Conservation (phyloP, 2,329 filamentous ascomycete genomes). For the Colletotrichum orchidophilum region DNA sequence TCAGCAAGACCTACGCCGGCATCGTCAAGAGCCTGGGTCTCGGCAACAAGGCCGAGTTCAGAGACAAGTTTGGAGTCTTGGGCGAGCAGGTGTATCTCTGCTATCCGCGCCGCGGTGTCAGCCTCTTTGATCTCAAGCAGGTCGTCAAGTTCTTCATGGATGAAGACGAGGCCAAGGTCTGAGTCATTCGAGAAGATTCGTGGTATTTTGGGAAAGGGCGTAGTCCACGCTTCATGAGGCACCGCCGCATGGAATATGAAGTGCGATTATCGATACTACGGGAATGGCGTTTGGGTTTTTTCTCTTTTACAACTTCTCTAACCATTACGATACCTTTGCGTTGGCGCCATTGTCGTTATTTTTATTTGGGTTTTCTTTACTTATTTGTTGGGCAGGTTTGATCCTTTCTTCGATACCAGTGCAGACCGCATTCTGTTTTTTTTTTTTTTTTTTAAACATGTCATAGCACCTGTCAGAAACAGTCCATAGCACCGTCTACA, state of each 20-base stretch:
- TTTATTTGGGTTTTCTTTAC: neutral
- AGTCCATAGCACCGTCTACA: neutral
- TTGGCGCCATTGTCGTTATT: neutral
- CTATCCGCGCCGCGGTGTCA: slow-evolving; percentile 87
- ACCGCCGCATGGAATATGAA: too few species aligned
- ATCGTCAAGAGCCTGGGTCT: slow-evolving; percentile 84
- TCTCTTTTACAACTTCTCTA: neutral
- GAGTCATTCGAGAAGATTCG: neutral
- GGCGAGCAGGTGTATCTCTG: slow-evolving; percentile 90
- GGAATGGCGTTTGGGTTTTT: neutral
- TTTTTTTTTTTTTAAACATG: neutral
- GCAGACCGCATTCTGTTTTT: slow-evolving; percentile 4
- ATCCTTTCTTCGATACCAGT: slow-evolving; percentile 19
- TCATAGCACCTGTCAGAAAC: neutral
- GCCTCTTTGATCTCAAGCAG: slow-evolving; percentile 83
- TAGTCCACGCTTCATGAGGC: too few species aligned
- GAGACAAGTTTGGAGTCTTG: slow-evolving; percentile 86
- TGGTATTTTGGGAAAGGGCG: neutral
- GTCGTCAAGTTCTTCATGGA: slow-evolving; percentile 92
- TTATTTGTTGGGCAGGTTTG: neutral
- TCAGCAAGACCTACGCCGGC: slow-evolving; percentile 84
- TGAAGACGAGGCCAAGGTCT: slow-evolving; percentile 45
- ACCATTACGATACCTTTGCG: slow-evolving; percentile 8
- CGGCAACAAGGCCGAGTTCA: slow-evolving; percentile 86
- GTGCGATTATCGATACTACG: neutral